Conservation (phyloP, 2,329 filamentous ascomycete genomes). For the Aspergillus sp. region DNA sequence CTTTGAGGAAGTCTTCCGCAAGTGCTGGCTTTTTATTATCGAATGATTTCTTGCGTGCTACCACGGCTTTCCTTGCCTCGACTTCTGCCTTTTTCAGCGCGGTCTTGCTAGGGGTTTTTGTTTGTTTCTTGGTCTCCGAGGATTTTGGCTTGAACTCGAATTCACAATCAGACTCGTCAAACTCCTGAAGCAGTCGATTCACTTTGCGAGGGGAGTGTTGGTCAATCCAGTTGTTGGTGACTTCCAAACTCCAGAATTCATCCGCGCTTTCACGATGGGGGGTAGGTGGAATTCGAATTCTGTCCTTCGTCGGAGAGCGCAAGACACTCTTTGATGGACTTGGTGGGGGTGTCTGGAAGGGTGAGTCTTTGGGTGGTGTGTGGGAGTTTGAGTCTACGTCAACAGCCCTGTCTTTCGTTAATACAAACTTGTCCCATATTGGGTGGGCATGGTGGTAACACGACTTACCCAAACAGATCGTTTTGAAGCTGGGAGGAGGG, state of each 20-base stretch:
- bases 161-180: slow-evolving; percentile 39
- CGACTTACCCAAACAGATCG: slow-evolving; percentile 20
- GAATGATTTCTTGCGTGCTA: slow-evolving; percentile 51
- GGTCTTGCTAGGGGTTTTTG: slow-evolving; percentile 35
- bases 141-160: slow-evolving; percentile 16
- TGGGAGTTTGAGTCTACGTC: slow-evolving; percentile 10
- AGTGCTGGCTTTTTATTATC: slow-evolving; percentile 53
- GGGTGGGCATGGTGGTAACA: neutral
- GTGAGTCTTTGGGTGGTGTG: slow-evolving; percentile 8
- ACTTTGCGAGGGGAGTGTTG: slow-evolving; percentile 53
- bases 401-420: slow-evolving; percentile 6
- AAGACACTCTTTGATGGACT: slow-evolving; percentile 46
- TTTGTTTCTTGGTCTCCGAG: slow-evolving; percentile 5
- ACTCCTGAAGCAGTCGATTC: slow-evolving; percentile 27
- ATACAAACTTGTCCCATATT: neutral
- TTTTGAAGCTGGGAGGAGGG: slow-evolving; percentile 19
- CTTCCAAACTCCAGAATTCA: slow-evolving; percentile 54
- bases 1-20: slow-evolving; percentile 55
- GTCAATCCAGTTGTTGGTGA: slow-evolving; percentile 56
- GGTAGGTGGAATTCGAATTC: slow-evolving; percentile 47
- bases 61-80: slow-evolving; percentile 36
- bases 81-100: slow-evolving; percentile 40
- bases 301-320: slow-evolving; percentile 50
- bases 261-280: slow-evolving; percentile 53
- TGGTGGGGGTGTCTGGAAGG: slow-evolving; percentile 40